Evolutionary conservation across 2,329 filamentous ascomycete species (phyloP).

Genomic region (Pseudophaeomoniella oleicola): DNA sequence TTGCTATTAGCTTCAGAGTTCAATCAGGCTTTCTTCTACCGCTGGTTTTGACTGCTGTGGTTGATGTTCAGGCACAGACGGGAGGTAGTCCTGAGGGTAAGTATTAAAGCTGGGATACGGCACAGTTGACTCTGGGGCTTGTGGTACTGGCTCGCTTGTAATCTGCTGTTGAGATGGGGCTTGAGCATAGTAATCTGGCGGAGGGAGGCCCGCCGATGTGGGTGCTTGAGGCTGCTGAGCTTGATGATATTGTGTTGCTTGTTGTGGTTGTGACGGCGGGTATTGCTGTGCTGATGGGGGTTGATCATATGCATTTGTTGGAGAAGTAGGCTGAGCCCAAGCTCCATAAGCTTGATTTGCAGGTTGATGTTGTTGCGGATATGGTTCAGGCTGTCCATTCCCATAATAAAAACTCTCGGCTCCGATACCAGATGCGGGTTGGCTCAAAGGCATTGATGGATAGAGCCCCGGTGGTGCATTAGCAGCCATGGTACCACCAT

Average conservation of each 20-base stretch:
- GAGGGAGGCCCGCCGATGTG: background rate
- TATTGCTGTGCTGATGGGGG: slow-evolving; percentile 3
- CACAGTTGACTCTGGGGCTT: slow-evolving; percentile 1
- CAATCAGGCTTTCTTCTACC: slow-evolving; percentile 67
- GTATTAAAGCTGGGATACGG: slow-evolving; percentile 8
- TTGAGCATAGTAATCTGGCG: slow-evolving; percentile 1
- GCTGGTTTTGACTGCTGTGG: slow-evolving; percentile 36
- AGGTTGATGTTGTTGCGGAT: slow-evolving; percentile 7
- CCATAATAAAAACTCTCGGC: slow-evolving; percentile 75
- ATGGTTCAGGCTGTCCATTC: slow-evolving; percentile 33
- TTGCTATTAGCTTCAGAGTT: slow-evolving; percentile 46
- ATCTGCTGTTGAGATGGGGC: background rate
- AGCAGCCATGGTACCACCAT: slow-evolving; percentile 27
- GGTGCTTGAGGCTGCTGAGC: slow-evolving; percentile 1
- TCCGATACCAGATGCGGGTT: slow-evolving; percentile 17
- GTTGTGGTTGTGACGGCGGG: slow-evolving; percentile 2
- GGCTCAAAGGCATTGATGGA: slow-evolving; percentile 10
- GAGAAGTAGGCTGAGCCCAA: background rate
- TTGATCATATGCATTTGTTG: background rate
- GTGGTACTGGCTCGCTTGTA: background rate
- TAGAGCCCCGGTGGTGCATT: slow-evolving; percentile 32
- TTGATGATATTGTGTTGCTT: slow-evolving; percentile 4
- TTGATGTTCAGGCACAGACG: slow-evolving; percentile 48
- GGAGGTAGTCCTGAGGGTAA: slow-evolving; percentile 49
- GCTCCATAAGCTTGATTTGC: background rate